Conservation (phyloP, 441 rosid genomes). For the Syzygium malaccense region DNA sequence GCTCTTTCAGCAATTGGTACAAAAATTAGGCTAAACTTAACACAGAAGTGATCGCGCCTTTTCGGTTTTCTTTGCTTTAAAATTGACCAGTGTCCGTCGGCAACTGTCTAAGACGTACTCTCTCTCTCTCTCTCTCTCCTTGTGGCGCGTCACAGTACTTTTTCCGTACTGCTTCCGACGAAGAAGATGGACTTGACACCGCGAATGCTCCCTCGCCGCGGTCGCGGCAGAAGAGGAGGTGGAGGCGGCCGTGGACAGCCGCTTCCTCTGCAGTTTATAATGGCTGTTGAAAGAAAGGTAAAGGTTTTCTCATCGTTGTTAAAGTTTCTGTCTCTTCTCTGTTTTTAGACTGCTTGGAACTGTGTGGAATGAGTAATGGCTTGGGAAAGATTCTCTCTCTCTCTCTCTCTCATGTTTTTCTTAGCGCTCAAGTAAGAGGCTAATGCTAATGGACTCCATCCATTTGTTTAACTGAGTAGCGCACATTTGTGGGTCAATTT, state of each 20-base stretch:
- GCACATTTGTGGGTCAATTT: neutral
- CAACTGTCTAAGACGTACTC: neutral
- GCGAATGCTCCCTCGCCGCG: neutral
- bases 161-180: neutral
- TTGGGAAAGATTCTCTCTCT: neutral
- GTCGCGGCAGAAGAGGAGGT: neutral
- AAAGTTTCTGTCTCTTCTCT: neutral
- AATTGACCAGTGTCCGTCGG: neutral
- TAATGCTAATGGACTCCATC: neutral
- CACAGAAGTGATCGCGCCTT: neutral
- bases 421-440: neutral
- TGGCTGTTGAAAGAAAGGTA: slow-evolving; percentile 4
- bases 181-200: neutral
- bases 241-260: neutral
- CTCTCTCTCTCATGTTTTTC: neutral
- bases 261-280: neutral
- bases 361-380: neutral
- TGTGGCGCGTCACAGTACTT: neutral
- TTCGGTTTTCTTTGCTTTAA: neutral
- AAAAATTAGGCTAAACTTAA: neutral
- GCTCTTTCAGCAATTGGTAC: neutral
- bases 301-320: neutral
- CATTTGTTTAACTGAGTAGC: neutral
- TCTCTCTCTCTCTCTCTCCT: neutral
- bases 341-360: neutral